Conservation (phyloP, 495 filamentous ascomycete genomes). For the Xylaria curta region DNA sequence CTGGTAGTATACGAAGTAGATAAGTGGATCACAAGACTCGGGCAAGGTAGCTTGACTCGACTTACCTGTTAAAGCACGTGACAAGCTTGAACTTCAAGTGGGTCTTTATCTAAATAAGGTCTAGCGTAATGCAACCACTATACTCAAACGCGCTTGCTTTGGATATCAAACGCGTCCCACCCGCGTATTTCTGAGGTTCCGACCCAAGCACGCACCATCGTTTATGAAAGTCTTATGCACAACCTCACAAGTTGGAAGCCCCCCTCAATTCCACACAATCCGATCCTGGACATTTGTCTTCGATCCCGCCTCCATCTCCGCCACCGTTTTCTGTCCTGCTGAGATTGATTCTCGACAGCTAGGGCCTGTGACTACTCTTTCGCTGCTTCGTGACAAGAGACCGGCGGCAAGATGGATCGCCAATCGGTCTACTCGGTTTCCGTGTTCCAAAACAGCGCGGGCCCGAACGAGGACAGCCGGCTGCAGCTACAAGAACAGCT, state of each 20-base stretch:
- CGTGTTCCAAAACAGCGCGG: slow-evolving; percentile 71
- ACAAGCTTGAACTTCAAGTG: neutral
- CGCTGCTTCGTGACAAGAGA: neutral
- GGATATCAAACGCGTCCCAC: slow-evolving; percentile 9
- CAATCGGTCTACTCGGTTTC: slow-evolving; percentile 84
- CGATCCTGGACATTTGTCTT: neutral
- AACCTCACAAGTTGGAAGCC: slow-evolving; percentile 15
- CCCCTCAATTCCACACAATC: slow-evolving; percentile 29
- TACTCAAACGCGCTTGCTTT: slow-evolving; percentile 32
- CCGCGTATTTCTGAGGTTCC: too few species aligned
- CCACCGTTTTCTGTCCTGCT: neutral
- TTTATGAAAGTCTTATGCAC: slow-evolving; percentile 30
- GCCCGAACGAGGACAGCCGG: slow-evolving; percentile 60
- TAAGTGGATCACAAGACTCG: too few species aligned
- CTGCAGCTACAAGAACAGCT: slow-evolving; percentile 65
- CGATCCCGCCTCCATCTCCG: neutral
- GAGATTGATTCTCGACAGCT: neutral
- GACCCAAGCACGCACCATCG: neutral
- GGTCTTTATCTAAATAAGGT: neutral
- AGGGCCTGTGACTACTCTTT: neutral
- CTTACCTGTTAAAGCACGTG: too few species aligned
- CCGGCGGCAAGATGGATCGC: slow-evolving; percentile 72
- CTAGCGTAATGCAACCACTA: slow-evolving; percentile 38
- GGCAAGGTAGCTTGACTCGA: too few species aligned
- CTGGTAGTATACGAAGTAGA: too few species aligned